Evolutionary conservation across 352 stramenopile species (phyloP), one percentile per base, ranked within the genome.

Genomic region (Pythium dissimile): DNA sequence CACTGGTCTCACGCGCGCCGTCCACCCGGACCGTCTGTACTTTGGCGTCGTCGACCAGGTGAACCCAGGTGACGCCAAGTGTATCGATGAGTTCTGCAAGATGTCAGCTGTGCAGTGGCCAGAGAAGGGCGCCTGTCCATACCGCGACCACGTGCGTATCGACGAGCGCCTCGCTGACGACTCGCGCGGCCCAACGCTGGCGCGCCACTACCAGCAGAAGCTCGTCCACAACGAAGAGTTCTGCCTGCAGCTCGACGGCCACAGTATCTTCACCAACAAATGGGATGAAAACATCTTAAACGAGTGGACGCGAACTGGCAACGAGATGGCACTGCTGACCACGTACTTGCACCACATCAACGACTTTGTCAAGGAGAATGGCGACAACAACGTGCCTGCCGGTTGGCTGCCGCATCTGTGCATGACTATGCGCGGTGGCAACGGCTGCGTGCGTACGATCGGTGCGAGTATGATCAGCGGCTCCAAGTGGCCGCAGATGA

Each of bases 1-100:
- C 59, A 92, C 84, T 41, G 84, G 78, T 3, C 65, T 92, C 26
- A 87, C 78, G 67, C 80, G 82, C 39, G 77, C 82, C 16, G 77
- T 70, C 59, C 66, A 92, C 55, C 82, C 82, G 2, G 77, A 88
- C 31, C 75, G 80, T 4, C 34, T 94, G 5, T 88, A 78, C 62
- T 92, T 94, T 66, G 84, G 84, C 35, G 69, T 94, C 48, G 77
- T 94, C 26, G 84, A 94, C 65, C 84, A 94, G 51, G 77, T 94
- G 54, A 88, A 91, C 56, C 61, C 70, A 0, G 77, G 74, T 27
- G 84, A 94, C 46, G 66, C 71, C 37, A 77, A 75, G 24, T 94
- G 84, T 57, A 69, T 91, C 30, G 75, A 87, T 38, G 82, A 88
- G 63, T 94, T 72, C 51, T 94, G 84, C 52, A 84, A 83, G 60